A percentile compares a stretch with the other conserved stretches of the same genome.
Conservation (phyloP, 345 rosid species). For the Aurinia saxatilis region DNA sequence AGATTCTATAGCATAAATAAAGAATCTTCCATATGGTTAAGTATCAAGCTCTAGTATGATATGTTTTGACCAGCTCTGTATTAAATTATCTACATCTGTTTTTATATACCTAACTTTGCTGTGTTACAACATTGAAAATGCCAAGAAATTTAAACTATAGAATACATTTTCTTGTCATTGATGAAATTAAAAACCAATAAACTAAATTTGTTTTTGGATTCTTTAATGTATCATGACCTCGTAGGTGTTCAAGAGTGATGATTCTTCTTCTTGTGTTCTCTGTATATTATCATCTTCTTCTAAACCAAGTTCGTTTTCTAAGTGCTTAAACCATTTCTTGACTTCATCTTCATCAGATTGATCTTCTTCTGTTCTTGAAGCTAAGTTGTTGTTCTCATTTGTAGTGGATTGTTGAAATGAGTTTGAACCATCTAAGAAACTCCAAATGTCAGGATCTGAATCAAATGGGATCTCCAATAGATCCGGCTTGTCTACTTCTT, state of each 20-base stretch:
- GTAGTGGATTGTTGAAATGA: slow-evolving; percentile 18
- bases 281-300: slow-evolving; percentile 29
- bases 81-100: not conserved
- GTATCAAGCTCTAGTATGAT: not conserved
- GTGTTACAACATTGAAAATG: not conserved
- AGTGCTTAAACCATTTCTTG: slow-evolving; percentile 45
- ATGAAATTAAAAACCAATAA: not conserved
- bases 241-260: slow-evolving; percentile 19
- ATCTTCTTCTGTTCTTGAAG: slow-evolving; percentile 23
- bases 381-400: slow-evolving; percentile 18
- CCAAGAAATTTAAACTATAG: not conserved
- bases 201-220: not conserved
- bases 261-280: slow-evolving; percentile 10
- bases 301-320: slow-evolving; percentile 63
- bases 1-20: not conserved
- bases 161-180: not conserved
- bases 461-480: slow-evolving; percentile 42
- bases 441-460: slow-evolving; percentile 63
- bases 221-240: slow-evolving; percentile 23
- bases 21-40: not conserved
- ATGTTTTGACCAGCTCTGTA: slow-evolving; percentile 1
- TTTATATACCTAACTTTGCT: not conserved
- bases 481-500: slow-evolving; percentile 66
- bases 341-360: slow-evolving; percentile 32
- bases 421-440: slow-evolving; percentile 47